phyloP scores from a whole-genome alignment of 106 monocot genomes.

The Iris macrosiphon region DNA sequence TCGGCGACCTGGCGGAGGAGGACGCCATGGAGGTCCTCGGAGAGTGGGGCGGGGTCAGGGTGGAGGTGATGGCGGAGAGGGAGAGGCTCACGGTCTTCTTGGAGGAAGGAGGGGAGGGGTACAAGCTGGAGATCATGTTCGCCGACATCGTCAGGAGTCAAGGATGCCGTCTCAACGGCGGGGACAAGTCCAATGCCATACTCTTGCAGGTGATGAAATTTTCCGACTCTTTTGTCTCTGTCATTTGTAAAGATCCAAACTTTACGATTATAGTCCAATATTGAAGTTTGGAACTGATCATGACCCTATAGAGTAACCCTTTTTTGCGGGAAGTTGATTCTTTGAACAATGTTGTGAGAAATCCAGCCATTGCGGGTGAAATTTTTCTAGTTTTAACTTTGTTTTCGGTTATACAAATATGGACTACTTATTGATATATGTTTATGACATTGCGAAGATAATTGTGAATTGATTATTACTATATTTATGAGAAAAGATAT shows the following conservation, averaged over 20 bases:
- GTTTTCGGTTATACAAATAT: no score
- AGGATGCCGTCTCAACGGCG: conserved; percentile 14
- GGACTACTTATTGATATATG: no score
- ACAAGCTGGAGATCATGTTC: conserved; percentile 63
- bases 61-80: conserved; percentile 71
- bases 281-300: not conserved
- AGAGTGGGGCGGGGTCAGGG: conserved; percentile 44
- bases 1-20: conserved; percentile 47
- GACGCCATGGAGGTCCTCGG: conserved; percentile 42
- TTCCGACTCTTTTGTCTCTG: not conserved
- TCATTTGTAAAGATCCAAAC: not conserved
- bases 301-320: not conserved
- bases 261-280: not conserved
- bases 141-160: conserved; percentile 22
- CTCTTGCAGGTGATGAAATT: conserved; percentile 23
- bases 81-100: conserved; percentile 35
- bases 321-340: not conserved
- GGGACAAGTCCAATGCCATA: conserved; percentile 8
- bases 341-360: no score
- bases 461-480: no score
- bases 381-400: no score
- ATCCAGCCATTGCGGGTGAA: no score
- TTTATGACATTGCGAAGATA: no score
- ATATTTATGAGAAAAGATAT: no score
- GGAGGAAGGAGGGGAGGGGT: conserved; percentile 26